phyloP scores from a whole-genome alignment of 345 rosid genomes.

The Citrus sp. region DNA sequence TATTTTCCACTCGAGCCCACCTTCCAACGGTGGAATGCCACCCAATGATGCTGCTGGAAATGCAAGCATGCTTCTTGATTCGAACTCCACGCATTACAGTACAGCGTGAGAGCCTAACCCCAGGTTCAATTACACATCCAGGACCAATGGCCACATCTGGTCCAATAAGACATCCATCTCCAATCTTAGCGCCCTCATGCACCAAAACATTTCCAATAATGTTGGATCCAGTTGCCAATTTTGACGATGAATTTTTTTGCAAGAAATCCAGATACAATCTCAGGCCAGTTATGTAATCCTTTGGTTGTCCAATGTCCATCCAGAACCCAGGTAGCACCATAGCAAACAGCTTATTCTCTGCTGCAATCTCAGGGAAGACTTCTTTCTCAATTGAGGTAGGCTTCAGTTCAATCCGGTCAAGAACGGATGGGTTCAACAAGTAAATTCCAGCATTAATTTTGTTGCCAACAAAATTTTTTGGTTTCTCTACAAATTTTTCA shows the following conservation, averaged over 20 bases:
- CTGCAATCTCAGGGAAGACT: conserved; percentile 76
- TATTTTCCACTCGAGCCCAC: conserved; percentile 82
- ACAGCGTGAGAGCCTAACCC: conserved; percentile 75
- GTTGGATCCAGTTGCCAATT: conserved; percentile 46
- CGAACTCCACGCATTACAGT: conserved; percentile 73
- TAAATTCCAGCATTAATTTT: conserved; percentile 83
- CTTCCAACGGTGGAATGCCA: conserved; percentile 80
- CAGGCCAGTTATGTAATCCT: conserved; percentile 66
- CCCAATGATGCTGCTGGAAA: conserved; percentile 72
- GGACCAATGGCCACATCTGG: conserved; percentile 86
- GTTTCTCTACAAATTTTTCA: conserved; percentile 74
- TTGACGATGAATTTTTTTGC: conserved; percentile 39
- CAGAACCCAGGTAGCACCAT: conserved; percentile 83
- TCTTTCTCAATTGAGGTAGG: conserved; percentile 87
- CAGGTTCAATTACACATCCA: conserved; percentile 63
- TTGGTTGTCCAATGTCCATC: conserved; percentile 94
- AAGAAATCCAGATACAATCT: conserved; percentile 69
- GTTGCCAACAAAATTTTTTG: conserved; percentile 75
- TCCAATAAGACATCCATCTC: conserved; percentile 73
- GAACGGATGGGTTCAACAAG: conserved; percentile 67
- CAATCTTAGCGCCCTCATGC: conserved; percentile 60
- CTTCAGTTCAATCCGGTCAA: conserved; percentile 62
- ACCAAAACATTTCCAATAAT: conserved; percentile 70
- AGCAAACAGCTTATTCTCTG: conserved; percentile 59
- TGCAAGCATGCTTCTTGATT: conserved; percentile 72